These are phyloP conservation scores for Colletotrichum kahawae DNA, from an alignment of 2,329 filamentous ascomycete species.

Conservation along the genomic window DNA sequence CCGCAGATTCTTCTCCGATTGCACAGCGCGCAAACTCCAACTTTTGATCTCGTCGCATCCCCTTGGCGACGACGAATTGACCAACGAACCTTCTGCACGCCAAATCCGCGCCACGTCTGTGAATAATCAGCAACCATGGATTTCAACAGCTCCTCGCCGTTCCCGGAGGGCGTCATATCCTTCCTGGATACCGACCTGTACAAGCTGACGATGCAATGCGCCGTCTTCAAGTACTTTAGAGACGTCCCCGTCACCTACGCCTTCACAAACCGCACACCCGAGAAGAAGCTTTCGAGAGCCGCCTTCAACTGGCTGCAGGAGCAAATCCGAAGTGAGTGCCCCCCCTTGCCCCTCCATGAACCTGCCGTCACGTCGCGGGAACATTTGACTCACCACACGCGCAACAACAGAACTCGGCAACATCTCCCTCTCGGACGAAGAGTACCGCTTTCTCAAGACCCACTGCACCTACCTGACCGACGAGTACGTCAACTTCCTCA, in stretches of 20 bases:
- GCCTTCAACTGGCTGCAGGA: conserved; percentile 86
- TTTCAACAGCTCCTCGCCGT: conserved; percentile 70
- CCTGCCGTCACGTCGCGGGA: too few species aligned
- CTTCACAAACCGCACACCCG: conserved; percentile 93
- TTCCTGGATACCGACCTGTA: conserved; percentile 87
- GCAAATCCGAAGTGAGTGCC: conserved; percentile 74
- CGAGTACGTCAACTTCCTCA: conserved; percentile 81
- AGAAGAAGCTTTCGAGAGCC: conserved; percentile 85
- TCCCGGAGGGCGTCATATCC: conserved; percentile 79
- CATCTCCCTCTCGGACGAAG: conserved; percentile 78
- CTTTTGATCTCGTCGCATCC: background rate
- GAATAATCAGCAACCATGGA: conserved; percentile 50
- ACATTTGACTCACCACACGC: conserved; percentile 10
- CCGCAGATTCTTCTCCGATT: conserved; percentile 5
- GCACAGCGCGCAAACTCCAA: background rate
- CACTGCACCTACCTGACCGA: conserved; percentile 82
- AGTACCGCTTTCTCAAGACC: conserved; percentile 77
- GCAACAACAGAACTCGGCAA: conserved; percentile 73
- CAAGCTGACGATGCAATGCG: conserved; percentile 99
- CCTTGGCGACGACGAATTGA: background rate
- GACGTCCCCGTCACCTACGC: conserved; percentile 84
- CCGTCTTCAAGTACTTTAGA: conserved; percentile 90
- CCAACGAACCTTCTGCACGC: background rate
- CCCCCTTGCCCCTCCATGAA: conserved; percentile 13
- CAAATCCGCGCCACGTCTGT: background rate